Base-by-base conservation (phyloP, 371 early-diverging fungal species). In the Apophysomyces ossiformis region DNA sequence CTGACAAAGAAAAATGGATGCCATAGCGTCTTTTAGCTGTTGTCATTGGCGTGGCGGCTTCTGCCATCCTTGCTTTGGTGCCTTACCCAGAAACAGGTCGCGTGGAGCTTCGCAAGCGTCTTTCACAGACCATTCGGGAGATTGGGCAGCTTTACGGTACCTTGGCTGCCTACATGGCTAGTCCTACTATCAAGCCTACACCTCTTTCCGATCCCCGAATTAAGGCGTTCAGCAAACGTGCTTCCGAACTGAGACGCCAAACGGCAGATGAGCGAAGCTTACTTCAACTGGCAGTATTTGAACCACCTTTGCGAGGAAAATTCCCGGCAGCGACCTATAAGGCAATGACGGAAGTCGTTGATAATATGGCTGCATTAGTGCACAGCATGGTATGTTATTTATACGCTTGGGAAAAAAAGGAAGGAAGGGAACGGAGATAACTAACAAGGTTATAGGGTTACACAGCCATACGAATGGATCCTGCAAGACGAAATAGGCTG, bases 291-390 rank as follows among this genome's bases (percentile, higher is more conserved):
- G 58, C 74, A 38, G 35, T 37, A 7, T 77, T 65, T 65, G 77
- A 77, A 35, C 77, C 77, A 6, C 71, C 74, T 0, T 62, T 77
- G 21, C 67, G 72, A 21, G 77, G 77, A 1, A 69, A 70, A 35
- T 77, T 69, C 13, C 77, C 74, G 7, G 58, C 60, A 6, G 64
- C 62, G 13, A 69, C 62, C 18, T 77, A 77, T 60, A 62, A 41
- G 7, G 41, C 36, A 5, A 50, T 77, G 4, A 41, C 74, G n/a
- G 72, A 71, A 32, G 63, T 64, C 11, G 72, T 74, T 26, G 77
- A 77, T 47, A 74, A 74, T 57, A 69, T 77, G 77, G 46, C 77
- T 6, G 74, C 71, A 46, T 39, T 77, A 15, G 66, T 77, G 0
- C 45, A 60, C 13, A 64, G 65, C 39, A 77, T 77, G 77, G 77